Evolutionary conservation across 768 basidiomycete species (phyloP).

Genomic region (Mycena kentingensis): DNA sequence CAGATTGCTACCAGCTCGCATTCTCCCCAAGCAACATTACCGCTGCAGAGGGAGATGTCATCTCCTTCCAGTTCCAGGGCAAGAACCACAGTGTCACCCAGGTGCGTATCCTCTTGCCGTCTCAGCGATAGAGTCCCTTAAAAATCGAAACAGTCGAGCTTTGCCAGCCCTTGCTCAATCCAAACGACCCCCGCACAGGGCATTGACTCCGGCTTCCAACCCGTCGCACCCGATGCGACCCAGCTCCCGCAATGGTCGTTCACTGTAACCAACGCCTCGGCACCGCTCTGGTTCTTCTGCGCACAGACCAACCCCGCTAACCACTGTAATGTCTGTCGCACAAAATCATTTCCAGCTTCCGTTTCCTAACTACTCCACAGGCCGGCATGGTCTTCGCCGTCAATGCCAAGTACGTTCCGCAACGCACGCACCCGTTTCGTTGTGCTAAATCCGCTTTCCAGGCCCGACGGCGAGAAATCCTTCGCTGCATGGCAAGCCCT

Average conservation of each 20-base stretch:
- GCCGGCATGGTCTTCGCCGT: constrained; percentile 65
- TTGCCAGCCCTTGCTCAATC: constrained; percentile 51
- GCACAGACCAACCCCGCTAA: constrained; percentile 26
- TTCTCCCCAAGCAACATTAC: constrained; percentile 44
- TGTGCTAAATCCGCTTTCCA: too few species aligned
- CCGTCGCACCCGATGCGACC: constrained; percentile 35
- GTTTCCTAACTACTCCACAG: too few species aligned
- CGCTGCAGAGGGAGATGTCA: constrained; percentile 46
- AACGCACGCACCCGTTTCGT: too few species aligned
- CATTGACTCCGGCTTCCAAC: constrained; percentile 55
- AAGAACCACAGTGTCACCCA: constrained; percentile 46
- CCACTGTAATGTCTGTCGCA: too few species aligned
- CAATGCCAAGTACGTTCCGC: constrained; percentile 54
- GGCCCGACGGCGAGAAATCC: too few species aligned
- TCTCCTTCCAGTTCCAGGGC: constrained; percentile 53
- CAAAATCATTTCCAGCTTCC: too few species aligned
- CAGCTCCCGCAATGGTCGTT: constrained; percentile 46
- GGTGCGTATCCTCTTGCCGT: background rate
- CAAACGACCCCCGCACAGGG: constrained; percentile 39
- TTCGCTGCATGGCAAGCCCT: constrained; percentile 25
- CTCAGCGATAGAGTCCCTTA: constrained; percentile 35
- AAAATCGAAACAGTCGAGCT: constrained; percentile 66
- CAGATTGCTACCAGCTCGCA: constrained; percentile 29
- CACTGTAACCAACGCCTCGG: constrained; percentile 45
- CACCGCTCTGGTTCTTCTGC: constrained; percentile 67